Evolutionary conservation across 2,329 filamentous ascomycete species (phyloP), one percentile per base, ranked within the genome.

Genomic region (Thielaviopsis ethacetica): DNA sequence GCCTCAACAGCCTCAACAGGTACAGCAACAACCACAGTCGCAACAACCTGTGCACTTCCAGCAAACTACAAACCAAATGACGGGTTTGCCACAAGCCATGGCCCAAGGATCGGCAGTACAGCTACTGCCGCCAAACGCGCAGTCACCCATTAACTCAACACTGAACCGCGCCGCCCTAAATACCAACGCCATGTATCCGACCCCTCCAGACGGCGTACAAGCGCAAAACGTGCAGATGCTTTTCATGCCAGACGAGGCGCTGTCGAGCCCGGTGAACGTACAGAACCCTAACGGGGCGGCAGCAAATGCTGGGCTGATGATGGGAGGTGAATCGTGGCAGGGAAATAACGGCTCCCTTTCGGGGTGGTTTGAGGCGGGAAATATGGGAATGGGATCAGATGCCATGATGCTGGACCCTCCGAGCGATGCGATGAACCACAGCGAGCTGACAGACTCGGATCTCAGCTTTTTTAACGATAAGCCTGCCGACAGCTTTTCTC

Each of bases 381-480:
- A 26, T 58, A 75, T 86, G 63, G 82, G 82, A 13, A 80, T 52
- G 24, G 57, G 52, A 4, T 21, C 58, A 6, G 44, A 54, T 21
- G 27, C 9, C 27, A 56, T 27, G 27, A 24, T 52, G 5, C 12
- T 55, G 5, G 53, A 55, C 22, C 26, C 34, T 15, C 30, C 58
- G 19, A 47, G 78, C 9, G 84, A 88, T 63, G 79, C 85, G 64
- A 88, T 88, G 69, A 82, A 78, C n/a, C 80, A 83, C n/a, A 78
- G 81, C 62, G 80, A 83, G 63, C 76, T 91, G n/a, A 90, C 85
- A 1, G 88, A 93, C 64, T 86, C 82, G 5, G 88, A 93, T 66
- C 91, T 91, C 67, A 88, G 80, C 67, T 91, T 91, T 68, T 91
- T 91, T 64, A 86, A 91, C 65, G 83, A 85, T 12, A 57, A 57